Percentiles rank a stretch among this genome's conserved stretches.
These are phyloP conservation scores for Phaeosphaeriaceae sp. DNA, from an alignment of 2,329 filamentous ascomycete genomes.

Conservation along the genomic window DNA sequence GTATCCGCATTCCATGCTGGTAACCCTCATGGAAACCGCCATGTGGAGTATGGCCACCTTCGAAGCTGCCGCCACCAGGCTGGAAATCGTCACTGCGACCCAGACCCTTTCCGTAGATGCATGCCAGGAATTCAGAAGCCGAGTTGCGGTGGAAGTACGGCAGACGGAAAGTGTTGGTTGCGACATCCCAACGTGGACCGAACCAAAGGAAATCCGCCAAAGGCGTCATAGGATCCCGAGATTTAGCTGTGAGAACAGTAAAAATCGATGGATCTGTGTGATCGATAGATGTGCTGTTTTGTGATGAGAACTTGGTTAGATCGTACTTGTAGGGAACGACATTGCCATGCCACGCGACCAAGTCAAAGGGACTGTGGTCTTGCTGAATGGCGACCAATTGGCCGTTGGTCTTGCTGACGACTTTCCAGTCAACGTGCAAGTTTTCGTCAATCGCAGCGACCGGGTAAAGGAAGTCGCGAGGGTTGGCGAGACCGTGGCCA, in stretches of 20 bases:
- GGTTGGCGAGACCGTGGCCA: slow-evolving; percentile 50
- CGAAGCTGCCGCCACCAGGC: slow-evolving; percentile 47
- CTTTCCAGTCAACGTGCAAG: slow-evolving; percentile 41
- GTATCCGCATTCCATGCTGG: slow-evolving; percentile 54
- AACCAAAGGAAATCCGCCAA: slow-evolving; percentile 50
- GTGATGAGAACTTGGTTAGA: slow-evolving; percentile 56
- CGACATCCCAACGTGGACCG: slow-evolving; percentile 49
- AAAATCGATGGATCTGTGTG: slow-evolving; percentile 50
- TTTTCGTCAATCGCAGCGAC: slow-evolving; percentile 48
- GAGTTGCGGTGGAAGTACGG: slow-evolving; percentile 51
- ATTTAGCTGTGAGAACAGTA: slow-evolving; percentile 48
- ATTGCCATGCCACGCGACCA: slow-evolving; percentile 51
- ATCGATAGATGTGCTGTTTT: slow-evolving; percentile 49
- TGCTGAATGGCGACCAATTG: slow-evolving; percentile 44
- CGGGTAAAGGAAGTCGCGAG: slow-evolving; percentile 48
- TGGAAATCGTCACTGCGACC: slow-evolving; percentile 54
- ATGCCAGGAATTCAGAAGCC: slow-evolving; percentile 48
- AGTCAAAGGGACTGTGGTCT: slow-evolving; percentile 53
- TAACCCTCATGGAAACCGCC: slow-evolving; percentile 54
- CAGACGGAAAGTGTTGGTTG: slow-evolving; percentile 47
- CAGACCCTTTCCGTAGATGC: slow-evolving; percentile 46
- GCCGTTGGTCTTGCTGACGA: slow-evolving; percentile 48
- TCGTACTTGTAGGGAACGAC: slow-evolving; percentile 64
- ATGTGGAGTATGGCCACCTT: slow-evolving; percentile 48
- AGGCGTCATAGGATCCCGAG: slow-evolving; percentile 45